Evolutionary conservation across 2,329 filamentous ascomycete genomes (phyloP).

Genomic region (Metarhizium anisopliae): DNA sequence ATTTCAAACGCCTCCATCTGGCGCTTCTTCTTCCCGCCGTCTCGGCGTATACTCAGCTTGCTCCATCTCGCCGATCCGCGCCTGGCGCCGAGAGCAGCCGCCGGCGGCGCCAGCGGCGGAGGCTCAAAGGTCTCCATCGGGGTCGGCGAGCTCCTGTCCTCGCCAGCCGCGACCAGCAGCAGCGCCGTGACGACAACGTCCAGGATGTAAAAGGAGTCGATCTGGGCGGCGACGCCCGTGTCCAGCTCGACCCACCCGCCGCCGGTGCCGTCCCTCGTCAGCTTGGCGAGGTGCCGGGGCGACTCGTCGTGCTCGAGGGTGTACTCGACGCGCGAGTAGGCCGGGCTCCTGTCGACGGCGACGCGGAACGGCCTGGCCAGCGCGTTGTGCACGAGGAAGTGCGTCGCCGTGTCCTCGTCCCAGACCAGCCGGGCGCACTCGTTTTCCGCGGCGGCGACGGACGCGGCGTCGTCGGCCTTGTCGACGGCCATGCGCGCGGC

Average conservation of each 20-base stretch:
- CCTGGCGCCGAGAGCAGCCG: conserved; percentile 12
- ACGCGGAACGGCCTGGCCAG: conserved; percentile 56
- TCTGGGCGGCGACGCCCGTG: conserved; percentile 48
- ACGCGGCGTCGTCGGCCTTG: conserved; percentile 46
- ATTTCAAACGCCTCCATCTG: conserved; percentile 49
- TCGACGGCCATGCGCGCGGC: conserved; percentile 56
- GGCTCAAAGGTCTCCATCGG: conserved; percentile 49
- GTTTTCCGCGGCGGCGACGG: conserved; percentile 54
- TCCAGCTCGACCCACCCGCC: conserved; percentile 53
- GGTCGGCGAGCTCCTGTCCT: conserved; percentile 37
- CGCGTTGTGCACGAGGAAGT: conserved; percentile 56
- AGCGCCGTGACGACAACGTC: conserved; percentile 54
- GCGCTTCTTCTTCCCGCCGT: conserved; percentile 24
- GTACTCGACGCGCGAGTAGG: conserved; percentile 54
- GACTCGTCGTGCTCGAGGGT: conserved; percentile 56
- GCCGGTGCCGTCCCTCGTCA: conserved; percentile 52
- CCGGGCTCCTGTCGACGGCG: conserved; percentile 46
- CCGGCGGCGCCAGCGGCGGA: conserved; percentile 41
- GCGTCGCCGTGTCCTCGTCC: conserved; percentile 50
- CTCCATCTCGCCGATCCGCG: conserved; percentile 15
- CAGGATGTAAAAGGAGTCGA: conserved; percentile 52
- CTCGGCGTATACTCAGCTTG: conserved; percentile 19
- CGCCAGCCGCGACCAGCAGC: conserved; percentile 47
- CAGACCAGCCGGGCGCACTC: conserved; percentile 67
- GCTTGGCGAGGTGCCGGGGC: conserved; percentile 49